Conservation (phyloP, 192 early-diverging fungal species). For the Piromyces finnis region DNA sequence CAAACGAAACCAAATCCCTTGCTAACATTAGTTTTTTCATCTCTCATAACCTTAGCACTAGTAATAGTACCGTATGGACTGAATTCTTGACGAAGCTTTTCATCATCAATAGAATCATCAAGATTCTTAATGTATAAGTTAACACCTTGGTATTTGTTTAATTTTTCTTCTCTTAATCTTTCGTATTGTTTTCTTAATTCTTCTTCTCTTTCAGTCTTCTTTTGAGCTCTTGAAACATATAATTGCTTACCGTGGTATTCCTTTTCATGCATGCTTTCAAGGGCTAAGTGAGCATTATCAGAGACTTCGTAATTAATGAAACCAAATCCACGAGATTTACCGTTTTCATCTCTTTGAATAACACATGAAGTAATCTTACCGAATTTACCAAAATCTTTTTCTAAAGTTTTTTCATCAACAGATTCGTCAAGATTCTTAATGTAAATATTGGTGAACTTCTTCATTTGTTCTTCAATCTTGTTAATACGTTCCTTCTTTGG, state of each 20-base stretch:
- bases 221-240: constrained; percentile 94
- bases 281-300: constrained; percentile 72
- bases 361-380: constrained; percentile 72
- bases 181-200: constrained; percentile 93
- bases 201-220: constrained; percentile 93
- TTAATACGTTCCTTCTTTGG: constrained; percentile 79
- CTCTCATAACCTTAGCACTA: constrained; percentile 92
- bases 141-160: constrained; percentile 96
- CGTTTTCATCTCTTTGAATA: constrained; percentile 55
- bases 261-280: constrained; percentile 83
- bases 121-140: constrained; percentile 99
- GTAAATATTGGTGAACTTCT: constrained; percentile 96
- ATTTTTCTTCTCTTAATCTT: constrained; percentile 82
- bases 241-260: constrained; percentile 80
- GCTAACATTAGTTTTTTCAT: constrained; percentile 63
- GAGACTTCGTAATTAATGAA: constrained; percentile 93
- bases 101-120: constrained; percentile 91
- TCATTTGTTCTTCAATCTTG: constrained; percentile 70
- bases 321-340: constrained; percentile 82
- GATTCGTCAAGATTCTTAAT: constrained; percentile 83
- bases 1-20: constrained; percentile 98
- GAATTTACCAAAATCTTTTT: constrained; percentile 53
- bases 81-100: constrained; percentile 90
- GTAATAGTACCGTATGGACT: constrained; percentile 89
- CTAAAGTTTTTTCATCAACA: constrained; percentile 62